phyloP scores from a whole-genome alignment of 306 rosid species.

The Urtica urens region DNA sequence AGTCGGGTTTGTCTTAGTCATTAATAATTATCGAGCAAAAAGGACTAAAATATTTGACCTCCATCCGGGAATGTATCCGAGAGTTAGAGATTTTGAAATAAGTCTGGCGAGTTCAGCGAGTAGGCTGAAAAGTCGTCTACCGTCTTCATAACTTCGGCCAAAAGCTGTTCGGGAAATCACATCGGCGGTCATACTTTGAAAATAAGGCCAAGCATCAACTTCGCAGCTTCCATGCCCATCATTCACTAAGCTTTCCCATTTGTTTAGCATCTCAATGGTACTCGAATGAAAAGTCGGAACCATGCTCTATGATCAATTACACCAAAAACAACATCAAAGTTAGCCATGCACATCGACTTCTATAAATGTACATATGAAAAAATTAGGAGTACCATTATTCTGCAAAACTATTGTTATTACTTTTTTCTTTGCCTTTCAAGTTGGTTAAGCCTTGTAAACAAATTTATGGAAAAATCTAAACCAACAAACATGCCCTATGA shows the following conservation, averaged over 20 bases:
- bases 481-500: too few species aligned
- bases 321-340: not conserved
- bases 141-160: conserved; percentile 32
- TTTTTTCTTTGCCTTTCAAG: too few species aligned
- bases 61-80: conserved; percentile 28
- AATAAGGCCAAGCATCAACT: not conserved
- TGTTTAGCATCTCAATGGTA: too few species aligned
- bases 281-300: not conserved
- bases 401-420: not conserved
- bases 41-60: conserved; percentile 20
- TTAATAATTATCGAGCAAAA: too few species aligned
- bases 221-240: not conserved
- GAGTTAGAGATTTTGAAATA: not conserved
- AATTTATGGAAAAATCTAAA: too few species aligned
- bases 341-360: too few species aligned
- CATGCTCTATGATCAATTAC: too few species aligned
- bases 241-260: not conserved
- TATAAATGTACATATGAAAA: not conserved
- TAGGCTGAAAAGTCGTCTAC: conserved; percentile 21
- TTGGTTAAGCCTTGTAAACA: too few species aligned
- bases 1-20: too few species aligned
- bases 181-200: conserved; percentile 7
- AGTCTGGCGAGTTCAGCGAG: conserved; percentile 4
- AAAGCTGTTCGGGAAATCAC: conserved; percentile 30
- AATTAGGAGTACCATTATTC: too few species aligned